Base-by-base conservation (phyloP, 2,329 filamentous ascomycete genomes). In the Venturia aucupariae region DNA sequence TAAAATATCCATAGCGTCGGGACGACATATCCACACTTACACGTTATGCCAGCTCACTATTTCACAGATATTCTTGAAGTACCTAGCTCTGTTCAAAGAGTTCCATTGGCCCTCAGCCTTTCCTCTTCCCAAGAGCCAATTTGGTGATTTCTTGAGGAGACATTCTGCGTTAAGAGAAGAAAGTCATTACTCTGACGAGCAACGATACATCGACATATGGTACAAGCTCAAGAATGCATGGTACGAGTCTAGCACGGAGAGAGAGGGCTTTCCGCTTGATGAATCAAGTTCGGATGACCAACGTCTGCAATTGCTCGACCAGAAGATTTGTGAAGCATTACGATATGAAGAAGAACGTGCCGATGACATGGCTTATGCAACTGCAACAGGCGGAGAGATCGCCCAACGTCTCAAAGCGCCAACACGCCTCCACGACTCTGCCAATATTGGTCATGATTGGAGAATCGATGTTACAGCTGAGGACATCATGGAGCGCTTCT, bases 401-500 rank as follows among this genome's bases (percentile, higher is more conserved):
- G 2, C 7, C 5, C 27, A 35, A 35, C 30, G 30, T n/a, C 51
- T 57, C 15, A 57, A 35, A 35, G 27, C 51, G 15, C 51, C 51
- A 32, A 22, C 30, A 2, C 19, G 51, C 35, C 51, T 57, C 24
- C 51, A 57, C 24, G 30, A 57, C 15, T 57, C 51, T 35, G 30
- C 51, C 15, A 57, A 38, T 10, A 35, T 57, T n/a, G 51, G 51
- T n/a, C 27, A 57, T 19, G 51, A 57, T 57, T 57, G 51, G 51
- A 57, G 30, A 57, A 35, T 57, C 15, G 51, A 57, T 35, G 17
- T 57, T 19, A 35, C 32, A 57, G 51, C 51, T 35, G 51, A 19
- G 7, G 51, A 57, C 8, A 57, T 57, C 51, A 57, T 57, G 51
- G 51, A 57, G 51, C 51, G 51, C 15, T 57, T 57, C 51, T 57